These are phyloP conservation scores for Leonotis leonurus DNA, from an alignment of 257 asterid species.

Conservation along the genomic window DNA sequence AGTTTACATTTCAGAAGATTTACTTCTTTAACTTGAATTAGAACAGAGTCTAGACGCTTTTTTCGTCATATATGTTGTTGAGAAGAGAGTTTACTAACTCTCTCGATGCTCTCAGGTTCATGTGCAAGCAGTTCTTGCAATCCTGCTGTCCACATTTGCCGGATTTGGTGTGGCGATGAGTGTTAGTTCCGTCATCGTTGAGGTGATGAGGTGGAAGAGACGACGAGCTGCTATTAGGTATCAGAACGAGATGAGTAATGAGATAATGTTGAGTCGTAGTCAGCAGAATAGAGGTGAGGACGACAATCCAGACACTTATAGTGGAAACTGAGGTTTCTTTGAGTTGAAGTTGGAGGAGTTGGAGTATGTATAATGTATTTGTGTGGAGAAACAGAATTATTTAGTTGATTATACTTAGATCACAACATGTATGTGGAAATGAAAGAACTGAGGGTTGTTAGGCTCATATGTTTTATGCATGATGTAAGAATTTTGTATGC, in stretches of 20 bases:
- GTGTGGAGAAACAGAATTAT: background rate
- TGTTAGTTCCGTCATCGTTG: conserved; percentile 62
- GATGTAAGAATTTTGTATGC: too few relatives aligned
- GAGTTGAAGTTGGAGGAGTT: background rate
- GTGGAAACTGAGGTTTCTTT: too few relatives aligned
- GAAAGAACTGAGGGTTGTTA: too few relatives aligned
- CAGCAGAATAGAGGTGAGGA: conserved; percentile 20
- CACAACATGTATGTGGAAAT: too few relatives aligned
- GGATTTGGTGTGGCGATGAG: conserved; percentile 86
- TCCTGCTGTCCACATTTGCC: conserved; percentile 70
- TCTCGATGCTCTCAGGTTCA: conserved; percentile 37
- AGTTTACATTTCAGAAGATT: background rate
- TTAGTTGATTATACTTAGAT: too few relatives aligned
- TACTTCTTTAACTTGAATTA: background rate
- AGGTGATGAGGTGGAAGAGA: conserved; percentile 65
- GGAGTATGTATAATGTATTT: background rate
- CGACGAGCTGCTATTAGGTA: conserved; percentile 26
- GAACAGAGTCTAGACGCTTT: too few relatives aligned
- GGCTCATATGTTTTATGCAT: too few relatives aligned
- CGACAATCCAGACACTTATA: conserved; percentile 42
- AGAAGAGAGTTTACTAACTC: background rate
- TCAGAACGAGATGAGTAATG: too few relatives aligned
- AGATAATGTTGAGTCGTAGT: conserved; percentile 25
- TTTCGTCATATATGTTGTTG: too few relatives aligned
- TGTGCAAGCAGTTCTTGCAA: conserved; percentile 62